phyloP scores from a whole-genome alignment of 805 yeast genomes.

The Starmerella geochares region DNA sequence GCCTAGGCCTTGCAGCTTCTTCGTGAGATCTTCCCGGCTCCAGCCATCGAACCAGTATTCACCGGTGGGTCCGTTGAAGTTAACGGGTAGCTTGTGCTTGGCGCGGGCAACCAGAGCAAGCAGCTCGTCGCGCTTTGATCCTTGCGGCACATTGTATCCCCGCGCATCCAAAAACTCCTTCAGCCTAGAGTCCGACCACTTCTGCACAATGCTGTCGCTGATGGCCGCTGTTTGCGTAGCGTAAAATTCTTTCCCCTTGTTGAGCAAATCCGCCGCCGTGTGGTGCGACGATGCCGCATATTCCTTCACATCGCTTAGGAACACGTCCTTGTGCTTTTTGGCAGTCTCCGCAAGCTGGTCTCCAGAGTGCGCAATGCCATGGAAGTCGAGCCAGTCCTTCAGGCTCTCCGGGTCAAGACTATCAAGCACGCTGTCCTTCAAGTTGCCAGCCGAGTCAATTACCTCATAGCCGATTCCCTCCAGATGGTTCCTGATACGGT shows the following conservation, averaged over 20 bases:
- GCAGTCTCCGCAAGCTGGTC: constrained; percentile 27
- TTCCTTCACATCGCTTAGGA: constrained; percentile 27
- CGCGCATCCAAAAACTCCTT: constrained; percentile 32
- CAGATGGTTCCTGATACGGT: constrained; percentile 29
- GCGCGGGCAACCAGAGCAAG: constrained; percentile 34
- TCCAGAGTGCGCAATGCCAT: constrained; percentile 28
- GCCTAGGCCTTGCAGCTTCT: constrained; percentile 42
- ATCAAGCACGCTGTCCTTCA: constrained; percentile 34
- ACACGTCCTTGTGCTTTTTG: constrained; percentile 29
- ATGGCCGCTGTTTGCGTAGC: constrained; percentile 6
- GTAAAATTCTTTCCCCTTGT: constrained; percentile 25
- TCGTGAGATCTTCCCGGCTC: constrained; percentile 41
- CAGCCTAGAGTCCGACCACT: constrained; percentile 32
- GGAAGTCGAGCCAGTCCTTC: constrained; percentile 37
- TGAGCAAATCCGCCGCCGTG: constrained; percentile 12
- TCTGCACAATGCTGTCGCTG: constrained; percentile 2
- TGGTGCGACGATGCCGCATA: constrained; percentile 19
- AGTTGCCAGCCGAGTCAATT: constrained; percentile 32
- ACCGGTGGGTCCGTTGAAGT: constrained; percentile 39
- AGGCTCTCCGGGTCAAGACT: constrained; percentile 37
- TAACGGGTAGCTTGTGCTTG: constrained; percentile 34
- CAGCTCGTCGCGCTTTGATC: constrained; percentile 34
- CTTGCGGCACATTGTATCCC: constrained; percentile 29
- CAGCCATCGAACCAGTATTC: constrained; percentile 46
- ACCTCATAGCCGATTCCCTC: constrained; percentile 31